Evolutionary conservation across 2,329 filamentous ascomycete species (phyloP).

Genomic region (Colletotrichum nymphaeae): DNA sequence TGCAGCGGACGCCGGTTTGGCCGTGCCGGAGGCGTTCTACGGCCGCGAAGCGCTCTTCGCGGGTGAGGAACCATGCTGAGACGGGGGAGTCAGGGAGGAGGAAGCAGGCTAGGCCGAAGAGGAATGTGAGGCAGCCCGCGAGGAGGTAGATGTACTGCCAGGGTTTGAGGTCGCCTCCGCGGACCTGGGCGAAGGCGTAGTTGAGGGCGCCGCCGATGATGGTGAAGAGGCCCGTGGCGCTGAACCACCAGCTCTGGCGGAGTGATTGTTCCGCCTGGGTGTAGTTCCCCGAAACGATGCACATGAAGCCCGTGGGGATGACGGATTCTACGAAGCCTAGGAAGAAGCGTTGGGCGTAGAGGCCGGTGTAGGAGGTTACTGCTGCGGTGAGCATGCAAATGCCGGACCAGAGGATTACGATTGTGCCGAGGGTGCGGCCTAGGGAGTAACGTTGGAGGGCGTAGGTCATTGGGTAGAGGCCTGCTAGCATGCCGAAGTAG

Average conservation of each 20-base stretch:
- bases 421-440: constrained; percentile 70
- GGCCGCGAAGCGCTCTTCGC: constrained; percentile 71
- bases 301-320: constrained; percentile 76
- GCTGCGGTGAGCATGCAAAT: constrained; percentile 77
- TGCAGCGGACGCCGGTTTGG: constrained; percentile 72
- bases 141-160: constrained; percentile 82
- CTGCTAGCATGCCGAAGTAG: constrained; percentile 83
- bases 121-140: constrained; percentile 70
- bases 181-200: constrained; percentile 75
- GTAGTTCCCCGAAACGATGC: constrained; percentile 70
- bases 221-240: constrained; percentile 67
- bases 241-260: constrained; percentile 77
- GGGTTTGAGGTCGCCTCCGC: constrained; percentile 60
- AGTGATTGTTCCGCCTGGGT: constrained; percentile 74
- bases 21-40: constrained; percentile 72
- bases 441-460: constrained; percentile 75
- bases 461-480: constrained; percentile 80
- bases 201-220: constrained; percentile 73
- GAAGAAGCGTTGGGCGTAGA: constrained; percentile 76
- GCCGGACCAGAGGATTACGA: constrained; percentile 74
- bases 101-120: constrained; percentile 75
- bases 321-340: constrained; percentile 72
- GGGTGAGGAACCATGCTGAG: constrained; percentile 75
- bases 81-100: constrained; percentile 73
- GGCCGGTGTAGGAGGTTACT: constrained; percentile 70